phyloP scores from a whole-genome alignment of 1,284 basidiomycete species.

The Mycocalia duriaeana region DNA sequence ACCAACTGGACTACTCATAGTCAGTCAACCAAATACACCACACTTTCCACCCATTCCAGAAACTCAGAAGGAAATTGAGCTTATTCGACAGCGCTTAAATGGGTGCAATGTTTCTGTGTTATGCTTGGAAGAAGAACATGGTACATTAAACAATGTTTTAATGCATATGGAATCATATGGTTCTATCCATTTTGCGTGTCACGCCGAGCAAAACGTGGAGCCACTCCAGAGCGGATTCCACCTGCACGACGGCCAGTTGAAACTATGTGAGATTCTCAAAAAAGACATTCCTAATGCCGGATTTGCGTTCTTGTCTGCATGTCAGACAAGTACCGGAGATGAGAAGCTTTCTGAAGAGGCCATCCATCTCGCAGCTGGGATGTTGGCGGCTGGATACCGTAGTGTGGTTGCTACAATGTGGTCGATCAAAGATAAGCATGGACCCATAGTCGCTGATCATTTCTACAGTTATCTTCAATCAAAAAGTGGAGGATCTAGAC shows the following conservation, averaged over 20 bases:
- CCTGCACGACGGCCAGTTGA: slow-evolving; percentile 17
- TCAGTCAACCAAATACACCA: slow-evolving; percentile 4
- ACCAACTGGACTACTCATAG: neutral
- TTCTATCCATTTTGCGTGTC: slow-evolving; percentile 22
- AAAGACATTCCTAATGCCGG: slow-evolving; percentile 14
- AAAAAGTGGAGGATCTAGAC: neutral
- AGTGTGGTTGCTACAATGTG: slow-evolving; percentile 30
- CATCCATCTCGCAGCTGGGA: slow-evolving; percentile 27
- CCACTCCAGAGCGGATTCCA: slow-evolving; percentile 18
- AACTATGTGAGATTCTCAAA: slow-evolving; percentile 17
- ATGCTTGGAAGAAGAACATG: slow-evolving; percentile 5
- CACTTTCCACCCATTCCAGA: neutral
- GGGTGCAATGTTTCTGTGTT: neutral
- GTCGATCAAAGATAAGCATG: slow-evolving; percentile 16
- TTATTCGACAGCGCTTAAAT: neutral
- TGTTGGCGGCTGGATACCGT: slow-evolving; percentile 26
- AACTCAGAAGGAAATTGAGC: neutral
- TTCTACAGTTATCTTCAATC: slow-evolving; percentile 11
- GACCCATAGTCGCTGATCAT: slow-evolving; percentile 9
- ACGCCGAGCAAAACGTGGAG: slow-evolving; percentile 17
- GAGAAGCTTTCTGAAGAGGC: slow-evolving; percentile 22
- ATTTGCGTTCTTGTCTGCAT: slow-evolving; percentile 29
- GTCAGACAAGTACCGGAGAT: slow-evolving; percentile 27
- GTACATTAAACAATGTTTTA: slow-evolving; percentile 5
- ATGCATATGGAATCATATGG: slow-evolving; percentile 10